Conservation (phyloP, 257 asterid genomes). For the Salvia rosmarinus region DNA sequence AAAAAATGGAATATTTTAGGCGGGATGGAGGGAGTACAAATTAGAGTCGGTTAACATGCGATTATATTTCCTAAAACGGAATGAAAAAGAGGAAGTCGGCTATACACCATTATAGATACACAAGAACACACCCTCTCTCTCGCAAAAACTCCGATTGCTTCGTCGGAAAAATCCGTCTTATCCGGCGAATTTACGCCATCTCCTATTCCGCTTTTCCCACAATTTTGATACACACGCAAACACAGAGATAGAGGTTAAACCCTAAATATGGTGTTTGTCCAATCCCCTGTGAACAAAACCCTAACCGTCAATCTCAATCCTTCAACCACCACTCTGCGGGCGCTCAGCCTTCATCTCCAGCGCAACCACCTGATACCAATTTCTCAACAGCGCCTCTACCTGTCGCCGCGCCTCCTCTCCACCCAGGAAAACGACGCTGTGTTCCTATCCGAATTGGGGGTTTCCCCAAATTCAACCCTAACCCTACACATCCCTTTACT, state of each 20-base stretch:
- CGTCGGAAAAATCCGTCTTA: not conserved
- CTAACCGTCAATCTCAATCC: slow-evolving; percentile 59
- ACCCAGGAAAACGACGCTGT: slow-evolving; percentile 35
- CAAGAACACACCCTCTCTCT: not conserved
- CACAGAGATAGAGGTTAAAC: not conserved
- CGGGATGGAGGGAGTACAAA: too few species aligned
- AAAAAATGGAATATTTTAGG: too few species aligned
- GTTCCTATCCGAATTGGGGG: slow-evolving; percentile 49
- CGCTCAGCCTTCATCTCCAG: slow-evolving; percentile 51
- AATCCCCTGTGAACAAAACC: slow-evolving; percentile 58
- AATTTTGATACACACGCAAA: not conserved
- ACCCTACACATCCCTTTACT: slow-evolving; percentile 56
- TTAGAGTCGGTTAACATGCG: too few species aligned
- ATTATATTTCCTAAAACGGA: too few species aligned
- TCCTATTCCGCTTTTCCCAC: not conserved
- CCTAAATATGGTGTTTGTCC: slow-evolving; percentile 58
- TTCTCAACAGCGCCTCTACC: slow-evolving; percentile 61
- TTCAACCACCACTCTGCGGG: slow-evolving; percentile 44
- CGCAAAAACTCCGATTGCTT: not conserved
- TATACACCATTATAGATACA: not conserved
- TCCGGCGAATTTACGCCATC: not conserved
- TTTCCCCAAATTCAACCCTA: slow-evolving; percentile 58
- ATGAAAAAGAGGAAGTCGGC: not conserved
- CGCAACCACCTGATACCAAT: slow-evolving; percentile 45
- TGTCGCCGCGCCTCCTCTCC: slow-evolving; percentile 54